phyloP scores from a whole-genome alignment of 208 protist genomes.

The Crithidia brevicula region DNA sequence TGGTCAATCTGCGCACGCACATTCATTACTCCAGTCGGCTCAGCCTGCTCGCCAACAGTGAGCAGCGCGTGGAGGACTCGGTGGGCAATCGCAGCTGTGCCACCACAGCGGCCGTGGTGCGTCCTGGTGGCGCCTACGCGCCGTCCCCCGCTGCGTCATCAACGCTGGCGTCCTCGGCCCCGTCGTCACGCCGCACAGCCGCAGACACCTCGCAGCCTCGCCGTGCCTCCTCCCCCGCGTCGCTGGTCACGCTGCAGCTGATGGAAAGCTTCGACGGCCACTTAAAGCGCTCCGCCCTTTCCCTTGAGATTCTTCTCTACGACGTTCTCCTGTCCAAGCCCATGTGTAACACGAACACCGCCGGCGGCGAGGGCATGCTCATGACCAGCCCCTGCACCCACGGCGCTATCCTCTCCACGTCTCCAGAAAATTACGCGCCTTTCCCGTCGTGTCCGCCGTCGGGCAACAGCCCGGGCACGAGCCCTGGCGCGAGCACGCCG shows the following conservation, averaged over 20 bases:
- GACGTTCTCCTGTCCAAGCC: slow-evolving; percentile 26
- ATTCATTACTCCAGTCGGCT: slow-evolving; percentile 29
- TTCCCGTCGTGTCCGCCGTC: slow-evolving; percentile 4
- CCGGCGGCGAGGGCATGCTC: not conserved
- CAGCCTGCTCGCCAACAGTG: slow-evolving; percentile 4
- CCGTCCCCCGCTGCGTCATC: not conserved
- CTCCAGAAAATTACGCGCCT: not conserved
- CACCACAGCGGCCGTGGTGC: not conserved
- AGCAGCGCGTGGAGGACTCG: not conserved
- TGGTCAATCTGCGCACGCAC: slow-evolving; percentile 30
- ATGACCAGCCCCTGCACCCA: slow-evolving; percentile 15
- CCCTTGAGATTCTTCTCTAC: slow-evolving; percentile 24
- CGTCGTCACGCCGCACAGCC: not conserved
- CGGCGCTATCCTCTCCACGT: not conserved
- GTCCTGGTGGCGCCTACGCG: too few species aligned
- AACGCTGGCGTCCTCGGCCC: not conserved
- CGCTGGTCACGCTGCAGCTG: not conserved
- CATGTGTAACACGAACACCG: not conserved
- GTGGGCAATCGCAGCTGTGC: not conserved
- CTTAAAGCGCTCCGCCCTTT: slow-evolving; percentile 18
- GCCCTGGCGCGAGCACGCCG: not conserved
- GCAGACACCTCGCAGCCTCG: too few species aligned
- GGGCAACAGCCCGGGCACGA: slow-evolving; percentile 8
- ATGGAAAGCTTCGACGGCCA: slow-evolving; percentile 17
- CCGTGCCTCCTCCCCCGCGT: not conserved